Base-by-base conservation (phyloP, 306 rosid genomes). In the Lathyrus sativus region DNA sequence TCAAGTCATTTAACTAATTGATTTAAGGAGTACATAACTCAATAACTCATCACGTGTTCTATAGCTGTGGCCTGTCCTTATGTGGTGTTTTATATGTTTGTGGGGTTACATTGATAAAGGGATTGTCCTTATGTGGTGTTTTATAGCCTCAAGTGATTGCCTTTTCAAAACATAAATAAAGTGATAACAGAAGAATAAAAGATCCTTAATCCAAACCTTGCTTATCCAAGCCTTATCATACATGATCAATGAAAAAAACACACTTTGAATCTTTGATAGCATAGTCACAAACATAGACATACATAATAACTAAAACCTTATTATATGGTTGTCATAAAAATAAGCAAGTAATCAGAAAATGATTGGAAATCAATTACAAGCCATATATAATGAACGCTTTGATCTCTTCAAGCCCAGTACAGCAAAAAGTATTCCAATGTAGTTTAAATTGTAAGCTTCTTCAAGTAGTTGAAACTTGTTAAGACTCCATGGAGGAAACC, bases 401-500 rank as follows among this genome's bases (percentile, higher is more conserved):
- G 76, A 15, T 51, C 17, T 79, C 80, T 68, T 85, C 13, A 90
- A 72, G 63, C 96, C 91, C 4, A 88, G 78, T 39, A 85, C 7
- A 53, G 68, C 76, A 38, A 88, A 86, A 14, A 81, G 41, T 4
- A 90, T 2, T 19, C 86, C 87, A 43, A 82, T 35, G 73, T 87
- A 85, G 73, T 90, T 81, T 6, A 57, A 69, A 29, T 74, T 81
- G 65, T 81, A 88, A 57, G 83, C 66, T n/a, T n/a, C 58, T 24
- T 80, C 81, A 12, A 88, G 83, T 48, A 88, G 87, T 33, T 79
- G 90, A 29, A 81, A 67, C 86, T 90, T 88, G 39, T 78, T 4
- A 38, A 70, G 51, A 71, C 65, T 82, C 95, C 97, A 90, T 70
- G 95, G 97, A 63, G 95, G 95, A 74, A 63, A 84, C 78, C 95